Evolutionary conservation across 106 monocot species (phyloP).

Genomic region (Agapanthus africanus): DNA sequence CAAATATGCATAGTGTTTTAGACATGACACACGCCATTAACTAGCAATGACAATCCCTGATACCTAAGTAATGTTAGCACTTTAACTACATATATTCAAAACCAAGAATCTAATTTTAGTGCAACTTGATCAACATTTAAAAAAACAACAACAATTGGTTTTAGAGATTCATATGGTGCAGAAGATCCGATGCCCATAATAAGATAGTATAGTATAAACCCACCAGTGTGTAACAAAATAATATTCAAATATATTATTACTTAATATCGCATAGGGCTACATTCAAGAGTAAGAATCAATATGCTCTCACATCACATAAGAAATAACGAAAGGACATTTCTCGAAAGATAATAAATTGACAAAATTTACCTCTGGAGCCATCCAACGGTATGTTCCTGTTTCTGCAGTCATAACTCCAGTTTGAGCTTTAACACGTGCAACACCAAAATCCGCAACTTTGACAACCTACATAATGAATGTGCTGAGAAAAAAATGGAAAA

Average conservation of each 20-base stretch:
- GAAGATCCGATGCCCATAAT: too few species aligned
- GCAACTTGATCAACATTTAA: not conserved
- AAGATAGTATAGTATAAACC: not conserved
- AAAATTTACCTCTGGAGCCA: slow-evolving; percentile 91
- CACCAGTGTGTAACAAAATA: too few species aligned
- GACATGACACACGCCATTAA: not conserved
- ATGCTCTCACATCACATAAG: too few species aligned
- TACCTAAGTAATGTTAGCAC: not conserved
- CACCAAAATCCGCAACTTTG: slow-evolving; percentile 96
- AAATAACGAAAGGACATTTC: not conserved
- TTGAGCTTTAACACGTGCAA: slow-evolving; percentile 82
- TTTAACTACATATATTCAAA: not conserved
- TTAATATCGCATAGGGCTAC: too few species aligned
- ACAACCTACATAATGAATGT: slow-evolving; percentile 45
- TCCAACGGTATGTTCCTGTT: slow-evolving; percentile 98
- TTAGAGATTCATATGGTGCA: not conserved
- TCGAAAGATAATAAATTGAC: not conserved
- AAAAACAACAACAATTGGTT: too few species aligned
- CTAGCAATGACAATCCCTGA: not conserved
- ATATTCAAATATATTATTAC: not conserved
- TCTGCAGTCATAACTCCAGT: slow-evolving; percentile 98
- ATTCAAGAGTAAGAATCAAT: not conserved
- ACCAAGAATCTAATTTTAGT: not conserved
- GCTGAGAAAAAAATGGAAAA: not conserved
- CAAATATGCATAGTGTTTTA: not conserved